These are phyloP conservation scores for Ceratocystis cacaofunesta DNA, from an alignment of 2,329 filamentous ascomycete species.

Conservation along the genomic window DNA sequence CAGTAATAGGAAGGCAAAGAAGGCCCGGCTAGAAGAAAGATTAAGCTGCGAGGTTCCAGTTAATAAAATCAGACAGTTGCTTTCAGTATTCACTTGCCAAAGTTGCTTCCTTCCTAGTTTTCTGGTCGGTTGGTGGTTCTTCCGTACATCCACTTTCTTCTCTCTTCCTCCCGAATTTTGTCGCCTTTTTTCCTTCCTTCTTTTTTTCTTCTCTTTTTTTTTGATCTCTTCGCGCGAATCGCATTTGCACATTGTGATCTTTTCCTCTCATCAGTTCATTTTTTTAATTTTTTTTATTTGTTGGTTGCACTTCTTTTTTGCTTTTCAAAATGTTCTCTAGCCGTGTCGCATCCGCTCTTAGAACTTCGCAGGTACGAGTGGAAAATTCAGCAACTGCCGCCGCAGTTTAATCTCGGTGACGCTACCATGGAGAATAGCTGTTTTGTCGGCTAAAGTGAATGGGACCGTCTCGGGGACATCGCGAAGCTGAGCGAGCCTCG, in stretches of 20 bases:
- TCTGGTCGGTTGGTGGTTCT: neutral
- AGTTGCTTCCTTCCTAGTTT: slow-evolving; percentile 1
- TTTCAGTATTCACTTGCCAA: slow-evolving; percentile 3
- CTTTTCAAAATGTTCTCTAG: slow-evolving; percentile 17
- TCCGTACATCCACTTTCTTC: slow-evolving; percentile 15
- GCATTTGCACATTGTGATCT: slow-evolving; percentile 15
- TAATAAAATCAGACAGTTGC: neutral
- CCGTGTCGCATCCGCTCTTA: slow-evolving; percentile 16
- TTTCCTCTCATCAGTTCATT: slow-evolving; percentile 6
- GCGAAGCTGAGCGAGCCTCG: slow-evolving; percentile 16
- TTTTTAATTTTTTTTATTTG: slow-evolving; percentile 8
- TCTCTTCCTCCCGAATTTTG: slow-evolving; percentile 17
- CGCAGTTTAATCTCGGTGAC: neutral
- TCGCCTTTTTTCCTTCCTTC: slow-evolving; percentile 9
- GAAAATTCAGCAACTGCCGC: neutral
- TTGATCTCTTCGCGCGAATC: slow-evolving; percentile 17
- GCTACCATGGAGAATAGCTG: neutral
- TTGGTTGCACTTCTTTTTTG: slow-evolving; percentile 17
- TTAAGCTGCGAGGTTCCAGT: neutral
- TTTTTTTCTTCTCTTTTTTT: slow-evolving; percentile 10
- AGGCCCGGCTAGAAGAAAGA: neutral
- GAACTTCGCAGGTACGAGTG: slow-evolving; percentile 12
- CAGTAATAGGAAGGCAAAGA: neutral
- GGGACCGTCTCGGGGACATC: slow-evolving; percentile 8
- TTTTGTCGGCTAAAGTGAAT: neutral